phyloP scores from a whole-genome alignment of 768 basidiomycete species.

The Termitomyces sp. region DNA sequence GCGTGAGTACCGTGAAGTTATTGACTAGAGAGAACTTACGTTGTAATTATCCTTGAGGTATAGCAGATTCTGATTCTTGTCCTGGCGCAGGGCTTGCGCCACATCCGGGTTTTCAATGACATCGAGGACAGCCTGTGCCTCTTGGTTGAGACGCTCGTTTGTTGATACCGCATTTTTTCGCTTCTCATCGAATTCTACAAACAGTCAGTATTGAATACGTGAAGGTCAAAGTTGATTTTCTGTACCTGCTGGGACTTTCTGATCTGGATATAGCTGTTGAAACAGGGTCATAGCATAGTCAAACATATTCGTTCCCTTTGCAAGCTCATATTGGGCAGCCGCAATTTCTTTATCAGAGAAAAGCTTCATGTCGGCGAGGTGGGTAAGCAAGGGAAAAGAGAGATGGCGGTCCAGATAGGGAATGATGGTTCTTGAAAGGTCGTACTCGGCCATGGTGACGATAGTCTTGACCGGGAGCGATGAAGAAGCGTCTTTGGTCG shows the following conservation, averaged over 20 bases:
- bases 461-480: background rate
- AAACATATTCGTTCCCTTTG: conserved; percentile 97
- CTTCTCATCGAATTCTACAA: conserved; percentile 77
- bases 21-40: conserved; percentile 37
- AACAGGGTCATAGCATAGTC: conserved; percentile 86
- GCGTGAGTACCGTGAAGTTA: background rate
- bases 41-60: conserved; percentile 91
- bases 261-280: conserved; percentile 68
- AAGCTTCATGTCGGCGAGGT: conserved; percentile 69
- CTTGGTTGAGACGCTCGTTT: conserved; percentile 79
- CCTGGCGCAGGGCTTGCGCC: conserved; percentile 88
- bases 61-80: conserved; percentile 94
- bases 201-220: background rate
- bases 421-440: conserved; percentile 87
- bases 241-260: conserved; percentile 66
- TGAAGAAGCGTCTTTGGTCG: conserved; percentile 3
- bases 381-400: conserved; percentile 86
- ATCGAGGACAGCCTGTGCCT: conserved; percentile 89
- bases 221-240: background rate
- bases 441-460: conserved; percentile 72
- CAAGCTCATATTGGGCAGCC: conserved; percentile 93
- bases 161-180: conserved; percentile 78
- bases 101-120: conserved; percentile 98
- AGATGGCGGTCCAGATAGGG: conserved; percentile 94
- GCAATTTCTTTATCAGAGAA: conserved; percentile 80